Evolutionary conservation across 1,284 basidiomycete species (phyloP).

Genomic region (Leucoagaricus sp.): DNA sequence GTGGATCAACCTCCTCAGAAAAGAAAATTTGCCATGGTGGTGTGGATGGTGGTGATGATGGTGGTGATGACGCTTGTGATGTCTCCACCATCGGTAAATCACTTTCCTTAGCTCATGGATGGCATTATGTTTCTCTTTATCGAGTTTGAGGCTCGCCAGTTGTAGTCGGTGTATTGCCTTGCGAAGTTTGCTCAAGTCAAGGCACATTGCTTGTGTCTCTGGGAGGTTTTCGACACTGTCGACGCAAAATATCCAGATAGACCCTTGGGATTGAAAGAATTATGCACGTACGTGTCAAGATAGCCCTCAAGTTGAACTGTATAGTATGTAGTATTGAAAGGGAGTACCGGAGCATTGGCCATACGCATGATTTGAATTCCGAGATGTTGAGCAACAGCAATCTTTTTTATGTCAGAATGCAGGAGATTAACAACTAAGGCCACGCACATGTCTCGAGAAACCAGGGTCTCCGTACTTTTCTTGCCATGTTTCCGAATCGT

Average conservation of each 20-base stretch:
- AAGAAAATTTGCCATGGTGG: constrained; percentile 8
- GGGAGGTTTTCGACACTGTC: constrained; percentile 47
- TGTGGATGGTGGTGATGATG: not conserved
- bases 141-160: constrained; percentile 50
- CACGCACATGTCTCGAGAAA: constrained; percentile 67
- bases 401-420: constrained; percentile 30
- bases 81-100: constrained; percentile 1
- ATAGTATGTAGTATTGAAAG: constrained; percentile 79
- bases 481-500: constrained; percentile 76
- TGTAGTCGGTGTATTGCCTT: constrained; percentile 49
- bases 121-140: constrained; percentile 47
- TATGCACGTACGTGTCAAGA: constrained; percentile 48
- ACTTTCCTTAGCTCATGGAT: constrained; percentile 21
- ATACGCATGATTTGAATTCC: constrained; percentile 63
- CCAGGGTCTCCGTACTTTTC: constrained; percentile 74
- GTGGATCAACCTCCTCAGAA: constrained; percentile 14
- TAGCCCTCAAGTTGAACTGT: constrained; percentile 60
- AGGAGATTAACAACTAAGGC: not conserved
- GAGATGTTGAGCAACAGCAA: constrained; percentile 54
- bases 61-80: not conserved
- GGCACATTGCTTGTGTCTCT: constrained; percentile 23
- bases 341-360: constrained; percentile 55
- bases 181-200: constrained; percentile 48
- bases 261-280: not conserved
- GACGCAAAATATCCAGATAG: not conserved